Evolutionary conservation across 768 basidiomycete genomes (phyloP), one percentile per base, ranked within the genome.

Genomic region (Podaxis carcinomalis): DNA sequence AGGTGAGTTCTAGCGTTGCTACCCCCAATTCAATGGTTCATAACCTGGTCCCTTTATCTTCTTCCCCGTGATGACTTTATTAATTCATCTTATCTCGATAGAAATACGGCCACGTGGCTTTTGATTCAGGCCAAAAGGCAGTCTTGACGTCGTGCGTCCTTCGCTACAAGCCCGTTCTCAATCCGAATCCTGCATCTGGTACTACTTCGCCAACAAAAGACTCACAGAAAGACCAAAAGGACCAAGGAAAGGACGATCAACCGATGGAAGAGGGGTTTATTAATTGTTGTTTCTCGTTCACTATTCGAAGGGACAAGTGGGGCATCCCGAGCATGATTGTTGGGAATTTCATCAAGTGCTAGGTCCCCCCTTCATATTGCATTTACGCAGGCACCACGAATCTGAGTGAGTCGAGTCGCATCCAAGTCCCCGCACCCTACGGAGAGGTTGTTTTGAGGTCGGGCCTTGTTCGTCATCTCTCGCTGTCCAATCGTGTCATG

Each of bases 91-190:
- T 4, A 44, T 19, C 1, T 46, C 36, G 36, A 49, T 72, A 94
- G 91, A 95, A 97, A 89, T 97, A 97, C 68, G 94, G 93, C 58
- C 86, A 90, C 59, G 92, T 95, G 65, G 94, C 93, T 0, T 95
- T 95, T 64, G 92, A 95, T 74, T 87, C 89, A n/a, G 82, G 79
- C 2, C 93, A 95, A 73, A 95, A 96, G 71, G 93, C 93, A 1
- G 93, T 95, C 14, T 83, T 96, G 25, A 96, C 94, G 23, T 93
- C 92, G 9, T 96, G 93, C 69, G 91, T 93, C 16, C 76, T 96
- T 57, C 85, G 91, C 14, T 92, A 83, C 70, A 92, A 90, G 67
- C 92, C 92, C 0, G 67, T 78, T 2, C 74, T 89, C 49, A 83
- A 83, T 54, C 68, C 62, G 64, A 40, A 67, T 65, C 32, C 71